These are phyloP conservation scores for Puya raimondii DNA, from an alignment of 176 grass and related monocot genomes.

Conservation along the genomic window DNA sequence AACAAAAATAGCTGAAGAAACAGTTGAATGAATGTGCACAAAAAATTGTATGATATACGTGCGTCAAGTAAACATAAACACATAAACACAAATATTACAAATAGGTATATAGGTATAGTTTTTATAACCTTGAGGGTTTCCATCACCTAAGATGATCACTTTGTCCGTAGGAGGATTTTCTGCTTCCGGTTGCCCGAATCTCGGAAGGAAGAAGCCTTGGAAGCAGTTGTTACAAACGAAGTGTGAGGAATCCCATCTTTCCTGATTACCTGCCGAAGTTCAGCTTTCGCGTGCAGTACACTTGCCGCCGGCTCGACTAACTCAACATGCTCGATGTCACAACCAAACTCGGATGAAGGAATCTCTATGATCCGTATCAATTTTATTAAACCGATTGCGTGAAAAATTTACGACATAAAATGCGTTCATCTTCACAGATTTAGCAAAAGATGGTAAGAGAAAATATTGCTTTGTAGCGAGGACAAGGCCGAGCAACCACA, in stretches of 20 bases:
- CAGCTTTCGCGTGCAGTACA: constrained; percentile 11
- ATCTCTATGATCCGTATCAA: constrained; percentile 19
- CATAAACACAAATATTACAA: too few relatives aligned
- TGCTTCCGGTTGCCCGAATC: constrained; percentile 22
- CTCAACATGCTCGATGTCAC: constrained; percentile 20
- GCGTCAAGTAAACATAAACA: too few relatives aligned
- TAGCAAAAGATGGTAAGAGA: too few relatives aligned
- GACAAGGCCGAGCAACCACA: too few relatives aligned
- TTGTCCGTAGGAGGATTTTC: constrained; percentile 21
- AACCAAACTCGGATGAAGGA: constrained; percentile 44
- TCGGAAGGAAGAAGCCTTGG: constrained; percentile 29
- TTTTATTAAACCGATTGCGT: too few relatives aligned
- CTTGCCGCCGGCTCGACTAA: constrained; percentile 12
- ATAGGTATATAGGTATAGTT: too few relatives aligned
- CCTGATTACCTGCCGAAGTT: constrained; percentile 21
- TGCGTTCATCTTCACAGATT: too few relatives aligned
- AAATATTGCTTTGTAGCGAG: too few relatives aligned
- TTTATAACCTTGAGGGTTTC: constrained; percentile 29
- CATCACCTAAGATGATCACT: constrained; percentile 36
- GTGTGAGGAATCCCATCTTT: constrained; percentile 23
- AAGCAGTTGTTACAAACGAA: constrained; percentile 26
- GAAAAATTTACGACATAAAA: too few relatives aligned
- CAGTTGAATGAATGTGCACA: not conserved
- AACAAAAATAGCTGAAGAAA: constrained; percentile 18
- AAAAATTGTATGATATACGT: too few relatives aligned